phyloP scores from a whole-genome alignment of 1,139 yeast genomes.

The Candida sanyaensis region DNA sequence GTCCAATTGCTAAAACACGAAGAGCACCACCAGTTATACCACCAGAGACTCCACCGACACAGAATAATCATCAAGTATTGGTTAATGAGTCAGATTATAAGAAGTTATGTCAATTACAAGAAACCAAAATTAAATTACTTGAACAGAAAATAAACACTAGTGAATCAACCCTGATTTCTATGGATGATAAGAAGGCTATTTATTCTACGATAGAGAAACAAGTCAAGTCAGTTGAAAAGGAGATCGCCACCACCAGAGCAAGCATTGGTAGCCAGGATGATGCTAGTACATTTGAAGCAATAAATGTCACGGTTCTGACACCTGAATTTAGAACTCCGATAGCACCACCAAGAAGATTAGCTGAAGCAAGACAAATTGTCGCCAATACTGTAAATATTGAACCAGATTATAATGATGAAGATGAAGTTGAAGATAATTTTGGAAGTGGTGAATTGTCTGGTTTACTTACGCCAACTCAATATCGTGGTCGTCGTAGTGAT shows the following conservation, averaged over 20 bases:
- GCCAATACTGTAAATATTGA: slow-evolving; percentile 12
- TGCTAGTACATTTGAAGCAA: neutral
- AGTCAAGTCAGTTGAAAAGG: slow-evolving; percentile 16
- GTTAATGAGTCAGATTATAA: neutral
- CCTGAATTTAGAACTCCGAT: slow-evolving; percentile 7
- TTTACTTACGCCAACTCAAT: slow-evolving; percentile 38
- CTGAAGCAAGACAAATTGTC: slow-evolving; percentile 11
- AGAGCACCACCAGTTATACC: slow-evolving; percentile 4
- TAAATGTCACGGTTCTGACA: slow-evolving; percentile 1
- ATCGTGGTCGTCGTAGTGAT: slow-evolving; percentile 21
- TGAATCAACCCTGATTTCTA: slow-evolving; percentile 38
- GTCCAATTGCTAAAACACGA: neutral
- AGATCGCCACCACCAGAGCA: slow-evolving; percentile 1
- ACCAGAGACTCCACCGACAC: neutral
- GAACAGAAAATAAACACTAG: slow-evolving; percentile 28
- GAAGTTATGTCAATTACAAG: slow-evolving; percentile 19
- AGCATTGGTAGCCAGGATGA: neutral
- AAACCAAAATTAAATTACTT: slow-evolving; percentile 27
- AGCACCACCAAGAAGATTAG: slow-evolving; percentile 6
- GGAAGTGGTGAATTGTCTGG: slow-evolving; percentile 45
- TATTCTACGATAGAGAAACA: slow-evolving; percentile 23
- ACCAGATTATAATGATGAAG: neutral
- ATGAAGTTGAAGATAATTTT: slow-evolving; percentile 41
- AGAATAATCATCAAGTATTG: slow-evolving; percentile 1
- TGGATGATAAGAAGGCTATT: slow-evolving; percentile 33